These are phyloP conservation scores for Fraxinus velutina DNA, from an alignment of 305 asterid genomes.

Conservation along the genomic window DNA sequence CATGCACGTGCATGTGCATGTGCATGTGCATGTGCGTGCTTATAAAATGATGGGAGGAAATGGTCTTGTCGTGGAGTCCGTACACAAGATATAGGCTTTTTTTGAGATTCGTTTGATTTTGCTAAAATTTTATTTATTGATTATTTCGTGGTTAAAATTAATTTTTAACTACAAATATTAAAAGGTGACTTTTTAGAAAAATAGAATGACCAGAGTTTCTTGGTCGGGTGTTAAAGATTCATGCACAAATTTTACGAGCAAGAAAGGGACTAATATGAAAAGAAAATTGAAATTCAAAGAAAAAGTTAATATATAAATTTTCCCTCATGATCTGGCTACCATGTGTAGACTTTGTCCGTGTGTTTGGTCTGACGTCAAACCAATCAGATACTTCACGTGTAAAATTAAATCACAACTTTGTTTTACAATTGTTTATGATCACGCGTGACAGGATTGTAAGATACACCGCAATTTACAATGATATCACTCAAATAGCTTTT, in stretches of 20 bases:
- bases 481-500: conserved; percentile 9
- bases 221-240: background rate
- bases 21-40: background rate
- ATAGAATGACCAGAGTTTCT: background rate
- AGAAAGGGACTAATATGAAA: background rate
- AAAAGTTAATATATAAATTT: background rate
- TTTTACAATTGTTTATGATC: background rate
- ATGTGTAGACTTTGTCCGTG: conserved; percentile 22
- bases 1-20: background rate
- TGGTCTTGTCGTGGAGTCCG: background rate
- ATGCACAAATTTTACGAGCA: background rate
- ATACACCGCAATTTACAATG: background rate
- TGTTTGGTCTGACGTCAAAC: conserved; percentile 14
- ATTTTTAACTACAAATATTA: too few species aligned
- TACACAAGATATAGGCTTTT: background rate
- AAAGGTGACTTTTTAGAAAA: background rate
- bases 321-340: background rate
- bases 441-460: conserved; percentile 27
- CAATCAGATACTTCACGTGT: conserved; percentile 30
- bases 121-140: background rate
- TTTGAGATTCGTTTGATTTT: background rate
- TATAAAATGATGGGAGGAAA: background rate
- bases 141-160: too few species aligned
- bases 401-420: conserved; percentile 9
- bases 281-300: background rate